A percentile compares a stretch with the other conserved stretches of the same genome.
Evolutionary conservation across 495 filamentous ascomycete genomes (phyloP).

Genomic region (Aspergillus homomorphus): DNA sequence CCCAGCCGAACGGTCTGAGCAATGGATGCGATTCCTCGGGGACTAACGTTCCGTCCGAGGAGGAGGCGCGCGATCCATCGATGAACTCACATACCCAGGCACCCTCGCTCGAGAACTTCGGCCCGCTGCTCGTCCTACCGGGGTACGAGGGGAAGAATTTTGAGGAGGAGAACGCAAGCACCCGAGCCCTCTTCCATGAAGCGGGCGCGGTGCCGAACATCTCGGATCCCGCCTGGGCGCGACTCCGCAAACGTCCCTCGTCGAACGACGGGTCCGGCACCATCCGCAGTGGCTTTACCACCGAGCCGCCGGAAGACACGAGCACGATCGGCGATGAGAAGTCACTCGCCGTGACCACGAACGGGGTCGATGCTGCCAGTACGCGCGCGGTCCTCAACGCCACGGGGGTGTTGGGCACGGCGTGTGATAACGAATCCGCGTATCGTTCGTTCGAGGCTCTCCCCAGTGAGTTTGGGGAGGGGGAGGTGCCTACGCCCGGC

Average conservation of each 20-base stretch:
- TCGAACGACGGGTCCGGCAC: constrained; percentile 30
- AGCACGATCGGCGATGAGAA: constrained; percentile 35
- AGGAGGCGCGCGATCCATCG: neutral
- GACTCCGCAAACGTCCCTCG: constrained; percentile 21
- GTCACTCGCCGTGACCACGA: constrained; percentile 21
- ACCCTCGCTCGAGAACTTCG: constrained; percentile 16
- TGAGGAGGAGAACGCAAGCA: constrained; percentile 36
- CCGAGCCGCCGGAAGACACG: constrained; percentile 27
- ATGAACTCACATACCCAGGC: neutral
- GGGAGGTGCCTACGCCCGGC: neutral
- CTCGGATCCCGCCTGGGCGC: constrained; percentile 23
- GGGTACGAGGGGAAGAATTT: constrained; percentile 28
- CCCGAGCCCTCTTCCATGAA: constrained; percentile 35
- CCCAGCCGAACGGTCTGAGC: neutral
- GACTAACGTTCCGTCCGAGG: neutral
- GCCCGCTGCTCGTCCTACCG: constrained; percentile 33
- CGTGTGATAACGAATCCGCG: constrained; percentile 20
- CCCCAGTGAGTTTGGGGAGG: constrained; percentile 9
- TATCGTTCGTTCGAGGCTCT: constrained; percentile 30
- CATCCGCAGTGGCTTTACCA: constrained; percentile 34
- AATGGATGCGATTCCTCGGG: neutral
- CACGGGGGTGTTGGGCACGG: constrained; percentile 25
- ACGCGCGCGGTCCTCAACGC: constrained; percentile 37
- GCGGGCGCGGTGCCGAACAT: constrained; percentile 28
- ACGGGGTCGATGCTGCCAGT: constrained; percentile 32